A percentile compares a stretch with the other conserved stretches of the same genome.
Conservation (phyloP, 140 eudicot species). For the Ambrosia hybrid region DNA sequence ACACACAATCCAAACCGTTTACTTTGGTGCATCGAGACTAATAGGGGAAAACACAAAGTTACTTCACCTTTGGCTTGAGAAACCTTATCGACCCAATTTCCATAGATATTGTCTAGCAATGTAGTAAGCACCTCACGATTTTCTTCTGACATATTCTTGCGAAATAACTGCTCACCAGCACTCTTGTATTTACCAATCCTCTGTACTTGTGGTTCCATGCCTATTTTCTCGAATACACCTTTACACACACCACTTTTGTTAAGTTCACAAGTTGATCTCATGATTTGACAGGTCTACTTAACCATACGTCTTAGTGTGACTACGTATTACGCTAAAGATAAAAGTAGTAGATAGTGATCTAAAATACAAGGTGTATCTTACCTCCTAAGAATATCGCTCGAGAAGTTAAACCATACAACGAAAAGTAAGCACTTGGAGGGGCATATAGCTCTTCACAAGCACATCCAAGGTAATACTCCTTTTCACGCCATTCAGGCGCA, state of each 20-base stretch:
- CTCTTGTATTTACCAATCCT: conserved; percentile 92
- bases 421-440: conserved; percentile 90
- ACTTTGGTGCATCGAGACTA: conserved; percentile 15
- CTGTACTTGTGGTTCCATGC: conserved; percentile 77
- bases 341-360: not conserved
- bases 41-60: conserved; percentile 12
- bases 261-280: conserved; percentile 22
- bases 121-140: conserved; percentile 90
- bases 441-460: conserved; percentile 79
- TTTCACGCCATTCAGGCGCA: conserved; percentile 71
- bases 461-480: conserved; percentile 81
- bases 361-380: conserved; percentile 17
- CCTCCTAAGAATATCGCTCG: conserved; percentile 88
- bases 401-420: conserved; percentile 64
- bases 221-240: conserved; percentile 81
- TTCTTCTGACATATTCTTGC: conserved; percentile 77
- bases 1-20: conserved; percentile 26
- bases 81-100: conserved; percentile 54
- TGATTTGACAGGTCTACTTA: not conserved
- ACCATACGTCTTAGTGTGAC: no score
- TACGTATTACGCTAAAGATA: no score
- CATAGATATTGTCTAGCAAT: conserved; percentile 55
- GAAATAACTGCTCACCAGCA: conserved; percentile 75
- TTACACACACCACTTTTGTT: conserved; percentile 29
- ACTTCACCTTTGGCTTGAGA: conserved; percentile 62